These are phyloP conservation scores for Ambrosiella xylebori DNA, from an alignment of 2,329 filamentous ascomycete species.

Conservation along the genomic window DNA sequence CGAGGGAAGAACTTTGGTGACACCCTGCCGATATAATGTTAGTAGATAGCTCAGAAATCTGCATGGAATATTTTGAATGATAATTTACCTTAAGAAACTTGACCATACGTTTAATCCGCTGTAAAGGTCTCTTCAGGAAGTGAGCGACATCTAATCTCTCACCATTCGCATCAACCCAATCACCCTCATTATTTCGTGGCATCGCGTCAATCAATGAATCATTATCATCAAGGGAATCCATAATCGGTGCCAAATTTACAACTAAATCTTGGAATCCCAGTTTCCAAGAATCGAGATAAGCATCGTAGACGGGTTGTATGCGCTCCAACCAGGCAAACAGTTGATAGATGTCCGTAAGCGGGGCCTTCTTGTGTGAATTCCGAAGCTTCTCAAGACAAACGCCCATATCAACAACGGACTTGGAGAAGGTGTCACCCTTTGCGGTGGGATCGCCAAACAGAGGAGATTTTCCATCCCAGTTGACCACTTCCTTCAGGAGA, in stretches of 20 bases:
- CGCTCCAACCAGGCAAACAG: slow-evolving; percentile 69
- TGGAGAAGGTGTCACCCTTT: slow-evolving; percentile 41
- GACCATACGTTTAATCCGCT: slow-evolving; percentile 71
- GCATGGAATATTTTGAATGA: not conserved
- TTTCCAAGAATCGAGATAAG: slow-evolving; percentile 78
- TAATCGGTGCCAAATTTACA: slow-evolving; percentile 69
- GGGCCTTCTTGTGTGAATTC: slow-evolving; percentile 62
- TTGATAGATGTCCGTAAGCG: slow-evolving; percentile 50
- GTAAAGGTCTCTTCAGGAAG: slow-evolving; percentile 72
- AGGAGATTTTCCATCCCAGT: slow-evolving; percentile 39
- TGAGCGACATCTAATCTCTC: slow-evolving; percentile 90
- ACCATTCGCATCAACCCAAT: slow-evolving; percentile 55
- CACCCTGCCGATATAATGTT: slow-evolving; percentile 24
- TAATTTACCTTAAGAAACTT: slow-evolving; percentile 57
- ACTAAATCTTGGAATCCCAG: slow-evolving; percentile 89
- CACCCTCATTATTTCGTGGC: slow-evolving; percentile 46
- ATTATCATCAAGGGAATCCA: slow-evolving; percentile 34
- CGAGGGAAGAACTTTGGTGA: slow-evolving; percentile 37
- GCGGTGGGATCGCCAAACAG: slow-evolving; percentile 7
- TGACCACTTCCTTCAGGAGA: slow-evolving; percentile 67
- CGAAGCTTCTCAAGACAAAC: slow-evolving; percentile 73
- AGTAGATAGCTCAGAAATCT: not conserved
- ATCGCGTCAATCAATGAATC: slow-evolving; percentile 41
- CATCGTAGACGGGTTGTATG: slow-evolving; percentile 60
- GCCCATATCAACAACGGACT: slow-evolving; percentile 88